phyloP scores from a whole-genome alignment of 192 early-diverging fungal genomes.

The Martensiomyces pterosporus region DNA sequence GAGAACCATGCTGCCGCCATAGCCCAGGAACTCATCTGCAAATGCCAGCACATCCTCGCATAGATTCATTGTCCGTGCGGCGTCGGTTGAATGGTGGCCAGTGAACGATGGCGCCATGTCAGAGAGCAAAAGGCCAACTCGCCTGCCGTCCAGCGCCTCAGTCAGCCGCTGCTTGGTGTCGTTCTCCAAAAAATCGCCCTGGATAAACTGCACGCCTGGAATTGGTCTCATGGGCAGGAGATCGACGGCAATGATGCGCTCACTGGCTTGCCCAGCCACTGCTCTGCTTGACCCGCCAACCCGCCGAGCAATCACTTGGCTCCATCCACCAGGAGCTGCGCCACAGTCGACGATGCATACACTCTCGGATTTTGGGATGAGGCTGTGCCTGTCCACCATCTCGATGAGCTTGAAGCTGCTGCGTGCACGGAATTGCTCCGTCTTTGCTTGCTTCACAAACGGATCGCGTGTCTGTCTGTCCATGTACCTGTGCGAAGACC shows the following conservation, averaged over 20 bases:
- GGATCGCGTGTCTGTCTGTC: constrained; percentile 62
- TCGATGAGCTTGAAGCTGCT: constrained; percentile 71
- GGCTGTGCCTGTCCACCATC: constrained; percentile 51
- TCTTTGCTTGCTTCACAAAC: constrained; percentile 57
- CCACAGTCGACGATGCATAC: constrained; percentile 60
- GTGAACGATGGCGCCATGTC: constrained; percentile 85
- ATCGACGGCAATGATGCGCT: constrained; percentile 64
- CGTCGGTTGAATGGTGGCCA: constrained; percentile 65
- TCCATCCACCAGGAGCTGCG: constrained; percentile 76
- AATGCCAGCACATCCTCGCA: constrained; percentile 65
- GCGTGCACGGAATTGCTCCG: constrained; percentile 63
- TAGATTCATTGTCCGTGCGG: constrained; percentile 58
- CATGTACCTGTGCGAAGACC: constrained; percentile 59
- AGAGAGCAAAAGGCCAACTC: constrained; percentile 52
- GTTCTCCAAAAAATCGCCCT: constrained; percentile 63
- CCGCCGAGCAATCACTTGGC: constrained; percentile 59
- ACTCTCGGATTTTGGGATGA: constrained; percentile 12
- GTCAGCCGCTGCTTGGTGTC: constrained; percentile 34
- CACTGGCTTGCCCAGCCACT: too few relatives aligned
- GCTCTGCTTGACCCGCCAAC: constrained; percentile 1
- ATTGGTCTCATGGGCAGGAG: constrained; percentile 66
- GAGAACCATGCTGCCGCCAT: constrained; percentile 31
- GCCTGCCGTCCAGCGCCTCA: constrained; percentile 20
- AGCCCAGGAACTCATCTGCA: constrained; percentile 46
- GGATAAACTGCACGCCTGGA: constrained; percentile 56